Evolutionary conservation across 2,329 filamentous ascomycete genomes (phyloP).

Genomic region (Trichoderma oligosporum): DNA sequence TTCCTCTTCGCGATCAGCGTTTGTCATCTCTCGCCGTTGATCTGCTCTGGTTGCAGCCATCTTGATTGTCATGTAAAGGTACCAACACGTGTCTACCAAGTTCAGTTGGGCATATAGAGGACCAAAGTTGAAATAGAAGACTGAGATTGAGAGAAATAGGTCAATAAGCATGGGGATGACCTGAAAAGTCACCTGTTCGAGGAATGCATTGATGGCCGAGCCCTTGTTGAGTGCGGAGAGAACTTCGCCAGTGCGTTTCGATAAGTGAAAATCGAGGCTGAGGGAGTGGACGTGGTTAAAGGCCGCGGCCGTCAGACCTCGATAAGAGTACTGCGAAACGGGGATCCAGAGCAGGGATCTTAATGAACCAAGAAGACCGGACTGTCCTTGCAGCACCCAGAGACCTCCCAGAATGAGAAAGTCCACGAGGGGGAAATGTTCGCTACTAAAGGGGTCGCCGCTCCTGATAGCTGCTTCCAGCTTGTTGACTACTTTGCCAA

Average conservation of each 20-base stretch:
- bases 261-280: constrained; percentile 92
- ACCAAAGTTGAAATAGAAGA: constrained; percentile 59
- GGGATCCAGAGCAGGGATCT: constrained; percentile 91
- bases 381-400: constrained; percentile 84
- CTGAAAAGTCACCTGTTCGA: constrained; percentile 94
- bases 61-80: constrained; percentile 92
- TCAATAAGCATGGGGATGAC: constrained; percentile 94
- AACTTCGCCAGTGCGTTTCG: constrained; percentile 94
- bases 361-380: constrained; percentile 78
- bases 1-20: constrained; percentile 90
- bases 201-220: constrained; percentile 90
- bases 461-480: constrained; percentile 53
- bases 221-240: constrained; percentile 94
- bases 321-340: constrained; percentile 94
- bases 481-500: constrained; percentile 73
- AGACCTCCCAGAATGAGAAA: constrained; percentile 53
- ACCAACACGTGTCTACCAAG: constrained; percentile 87
- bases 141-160: constrained; percentile 73
- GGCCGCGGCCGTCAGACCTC: constrained; percentile 86
- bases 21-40: constrained; percentile 89
- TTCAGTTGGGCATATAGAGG: constrained; percentile 88
- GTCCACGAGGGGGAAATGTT: constrained; percentile 36
- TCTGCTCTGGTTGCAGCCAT: constrained; percentile 92
- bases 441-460: constrained; percentile 33
- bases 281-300: constrained; percentile 97